Percentiles rank a stretch among this genome's conserved stretches.
Conservation (phyloP, 2,329 filamentous ascomycete species). For the Bertia moriformis region DNA sequence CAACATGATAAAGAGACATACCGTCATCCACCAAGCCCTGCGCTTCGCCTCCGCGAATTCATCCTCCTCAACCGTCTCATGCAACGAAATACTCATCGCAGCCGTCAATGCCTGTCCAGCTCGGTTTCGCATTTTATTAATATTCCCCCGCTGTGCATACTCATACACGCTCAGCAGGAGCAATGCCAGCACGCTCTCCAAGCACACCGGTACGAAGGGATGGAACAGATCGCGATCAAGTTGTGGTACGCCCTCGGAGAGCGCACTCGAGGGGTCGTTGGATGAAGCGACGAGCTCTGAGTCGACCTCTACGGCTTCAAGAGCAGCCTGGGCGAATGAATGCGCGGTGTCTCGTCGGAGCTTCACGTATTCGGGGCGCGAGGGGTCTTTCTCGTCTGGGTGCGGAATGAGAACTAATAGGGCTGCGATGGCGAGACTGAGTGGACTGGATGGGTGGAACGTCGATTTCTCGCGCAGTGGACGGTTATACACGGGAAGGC, state of each 20-base stretch:
- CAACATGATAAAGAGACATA: conserved; percentile 7
- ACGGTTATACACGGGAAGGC: conserved; percentile 15
- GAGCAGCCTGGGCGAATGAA: conserved; percentile 27
- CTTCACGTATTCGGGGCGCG: conserved; percentile 11
- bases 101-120: conserved; percentile 29
- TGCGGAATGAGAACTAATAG: conserved; percentile 31
- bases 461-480: conserved; percentile 15
- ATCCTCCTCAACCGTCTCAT: conserved; percentile 20
- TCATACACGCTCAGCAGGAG: conserved; percentile 33
- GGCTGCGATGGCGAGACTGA: conserved; percentile 29
- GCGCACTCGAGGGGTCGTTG: conserved; percentile 24
- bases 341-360: conserved; percentile 25
- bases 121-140: conserved; percentile 33
- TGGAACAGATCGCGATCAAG: conserved; percentile 24
- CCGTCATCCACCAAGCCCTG: conserved; percentile 37
- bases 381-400: conserved; percentile 13
- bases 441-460: conserved; percentile 24
- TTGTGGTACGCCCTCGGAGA: conserved; percentile 18
- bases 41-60: conserved; percentile 27
- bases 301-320: conserved; percentile 7
- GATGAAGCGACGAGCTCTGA: conserved; percentile 18
- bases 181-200: conserved; percentile 31
- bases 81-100: conserved; percentile 27
- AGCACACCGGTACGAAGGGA: conserved; percentile 23
- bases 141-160: conserved; percentile 34